Conservation (phyloP, 2,329 filamentous ascomycete genomes). For the Xylaria arbuscula region DNA sequence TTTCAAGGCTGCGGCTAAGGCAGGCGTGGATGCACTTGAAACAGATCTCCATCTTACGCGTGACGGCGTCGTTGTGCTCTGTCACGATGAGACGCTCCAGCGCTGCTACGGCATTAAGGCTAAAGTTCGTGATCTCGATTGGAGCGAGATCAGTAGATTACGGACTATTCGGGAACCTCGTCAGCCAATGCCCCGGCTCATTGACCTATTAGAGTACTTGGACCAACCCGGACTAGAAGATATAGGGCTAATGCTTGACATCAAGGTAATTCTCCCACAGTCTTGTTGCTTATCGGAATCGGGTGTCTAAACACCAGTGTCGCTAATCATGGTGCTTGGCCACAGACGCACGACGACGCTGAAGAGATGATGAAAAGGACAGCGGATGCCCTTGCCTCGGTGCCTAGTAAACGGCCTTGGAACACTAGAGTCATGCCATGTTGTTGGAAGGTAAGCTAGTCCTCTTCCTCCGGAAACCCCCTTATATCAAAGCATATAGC, state of each 20-base stretch:
- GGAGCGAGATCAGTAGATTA: conserved; percentile 63
- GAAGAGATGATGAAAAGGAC: conserved; percentile 77
- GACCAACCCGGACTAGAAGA: conserved; percentile 70
- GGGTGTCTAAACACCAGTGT: neutral
- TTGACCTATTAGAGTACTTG: conserved; percentile 79
- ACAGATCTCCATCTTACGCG: conserved; percentile 86
- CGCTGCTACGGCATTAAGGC: conserved; percentile 83
- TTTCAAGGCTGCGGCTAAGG: conserved; percentile 75
- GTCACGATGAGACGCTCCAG: conserved; percentile 81
- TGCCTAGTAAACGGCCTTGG: conserved; percentile 70
- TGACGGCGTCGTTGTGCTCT: conserved; percentile 86
- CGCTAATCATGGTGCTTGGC: conserved; percentile 15
- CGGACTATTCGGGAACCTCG: conserved; percentile 74
- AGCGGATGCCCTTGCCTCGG: conserved; percentile 68
- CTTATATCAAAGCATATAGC: neutral
- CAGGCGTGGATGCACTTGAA: conserved; percentile 83
- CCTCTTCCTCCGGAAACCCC: neutral
- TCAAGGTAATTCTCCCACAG: conserved; percentile 71
- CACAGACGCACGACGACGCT: conserved; percentile 76
- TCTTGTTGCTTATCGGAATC: neutral
- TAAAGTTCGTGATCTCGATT: conserved; percentile 80
- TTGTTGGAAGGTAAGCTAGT: conserved; percentile 75
- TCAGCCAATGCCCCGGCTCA: conserved; percentile 77
- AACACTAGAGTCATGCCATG: conserved; percentile 79
- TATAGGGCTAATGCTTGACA: conserved; percentile 86